These are phyloP conservation scores for Aspergillus transmontanensis DNA, from an alignment of 2,329 filamentous ascomycete genomes.

Conservation along the genomic window DNA sequence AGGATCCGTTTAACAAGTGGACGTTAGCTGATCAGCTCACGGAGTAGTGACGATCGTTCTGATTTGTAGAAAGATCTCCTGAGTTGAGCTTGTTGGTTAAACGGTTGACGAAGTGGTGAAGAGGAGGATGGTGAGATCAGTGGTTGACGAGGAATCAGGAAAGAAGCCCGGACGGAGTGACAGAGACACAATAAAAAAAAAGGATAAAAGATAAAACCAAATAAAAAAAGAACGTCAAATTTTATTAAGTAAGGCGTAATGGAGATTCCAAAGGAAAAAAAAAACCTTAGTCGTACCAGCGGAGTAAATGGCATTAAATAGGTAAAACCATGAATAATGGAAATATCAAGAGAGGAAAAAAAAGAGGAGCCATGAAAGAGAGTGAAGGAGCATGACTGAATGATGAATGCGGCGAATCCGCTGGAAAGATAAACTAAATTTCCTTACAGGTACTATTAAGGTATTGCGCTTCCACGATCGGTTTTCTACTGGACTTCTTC, in stretches of 20 bases:
- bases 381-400: background rate
- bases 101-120: background rate
- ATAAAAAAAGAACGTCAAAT: background rate
- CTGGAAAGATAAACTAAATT: background rate
- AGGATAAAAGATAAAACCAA: background rate
- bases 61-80: background rate
- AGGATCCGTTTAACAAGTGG: slow-evolving; percentile 2
- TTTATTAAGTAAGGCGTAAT: slow-evolving; percentile 1
- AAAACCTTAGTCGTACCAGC: background rate
- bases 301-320: background rate
- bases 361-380: background rate
- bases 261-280: background rate
- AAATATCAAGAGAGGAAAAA: background rate
- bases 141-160: slow-evolving; percentile 1
- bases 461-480: no score
- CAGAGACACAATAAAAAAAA: background rate
- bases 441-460: no score
- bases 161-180: background rate
- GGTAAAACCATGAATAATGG: slow-evolving; percentile 5
- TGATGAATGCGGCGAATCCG: slow-evolving; percentile 15
- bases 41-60: background rate
- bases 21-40: background rate
- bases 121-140: slow-evolving; percentile 4
- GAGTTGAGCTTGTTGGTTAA: background rate
- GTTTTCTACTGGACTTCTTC: no score